Base-by-base conservation (phyloP, 805 yeast species). In the Starmerella powellii region DNA sequence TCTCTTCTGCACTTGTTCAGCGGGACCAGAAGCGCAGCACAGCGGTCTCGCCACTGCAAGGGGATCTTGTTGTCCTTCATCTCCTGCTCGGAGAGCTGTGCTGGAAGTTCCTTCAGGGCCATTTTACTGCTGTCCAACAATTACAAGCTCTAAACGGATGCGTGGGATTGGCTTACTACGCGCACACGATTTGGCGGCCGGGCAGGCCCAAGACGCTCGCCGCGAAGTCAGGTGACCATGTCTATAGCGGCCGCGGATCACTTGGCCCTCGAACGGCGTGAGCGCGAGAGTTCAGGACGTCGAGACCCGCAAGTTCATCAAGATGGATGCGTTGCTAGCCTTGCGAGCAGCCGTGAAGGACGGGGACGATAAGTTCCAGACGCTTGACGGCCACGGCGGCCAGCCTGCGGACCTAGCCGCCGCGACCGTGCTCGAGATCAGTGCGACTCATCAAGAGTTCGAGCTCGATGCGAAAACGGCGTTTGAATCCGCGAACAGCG, bases 21-120 rank as follows among this genome's bases (percentile, higher is more conserved):
- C 15, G 81, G 81, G 21, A 77, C 69, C 48, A 74, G 62, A 41
- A 76, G 57, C 18, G 69, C 63, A 1, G 93, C 91, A 63, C 94
- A 83, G 62, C 93, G 73, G 60, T 83, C 94, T 53, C 94, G 70
- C 71, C 78, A 83, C 46, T 73, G 74, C 48, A 84, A 65, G 18
- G 94, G 94, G 43, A 83, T 77, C 59, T 78, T 73, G 63, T 79
- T 67, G 53, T 76, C 71, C 64, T 80, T 84, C 79, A 83, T 78
- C 58, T 83, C 94, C 57, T 82, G 86, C 63, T 78, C 82, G 42
- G 85, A 70, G 52, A 83, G 54, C 42, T 47, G 55, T 12, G 49
- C 48, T 15, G 61, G 61, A 40, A 57, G 37, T 42, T 53, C 58
- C 38, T 46, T 50, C 48, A 56, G 43, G 19, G 56, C 58, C 62